Percentiles rank a stretch among this genome's conserved stretches.
Evolutionary conservation across 768 basidiomycete genomes (phyloP).

Genomic region (Asterophora lycoperdoides): DNA sequence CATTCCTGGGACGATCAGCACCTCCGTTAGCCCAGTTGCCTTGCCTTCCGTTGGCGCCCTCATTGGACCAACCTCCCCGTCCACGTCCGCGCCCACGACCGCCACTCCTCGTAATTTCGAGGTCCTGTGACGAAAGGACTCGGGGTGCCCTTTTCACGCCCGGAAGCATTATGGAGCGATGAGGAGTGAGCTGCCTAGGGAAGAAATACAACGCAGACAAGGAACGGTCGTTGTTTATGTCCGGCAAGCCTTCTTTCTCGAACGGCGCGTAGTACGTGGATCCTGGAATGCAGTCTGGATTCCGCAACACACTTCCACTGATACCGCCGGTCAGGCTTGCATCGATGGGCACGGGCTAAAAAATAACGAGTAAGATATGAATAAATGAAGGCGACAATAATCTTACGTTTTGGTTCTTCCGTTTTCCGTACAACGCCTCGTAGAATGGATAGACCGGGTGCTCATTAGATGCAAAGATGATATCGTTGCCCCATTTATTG

Average conservation of each 20-base stretch:
- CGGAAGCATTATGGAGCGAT: slow-evolving; percentile 78
- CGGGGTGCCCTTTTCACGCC: slow-evolving; percentile 59
- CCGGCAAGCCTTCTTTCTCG: slow-evolving; percentile 51
- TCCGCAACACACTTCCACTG: slow-evolving; percentile 73
- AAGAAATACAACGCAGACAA: slow-evolving; percentile 86
- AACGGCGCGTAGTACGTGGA: slow-evolving; percentile 85
- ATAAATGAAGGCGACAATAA: slow-evolving; percentile 12
- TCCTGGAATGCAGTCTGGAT: slow-evolving; percentile 87
- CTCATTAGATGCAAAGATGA: slow-evolving; percentile 78
- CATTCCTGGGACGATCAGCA: slow-evolving; percentile 36
- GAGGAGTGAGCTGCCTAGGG: slow-evolving; percentile 82
- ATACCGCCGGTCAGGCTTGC: slow-evolving; percentile 69
- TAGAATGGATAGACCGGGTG: slow-evolving; percentile 86
- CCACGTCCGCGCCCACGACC: slow-evolving; percentile 47
- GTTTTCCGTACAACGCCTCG: slow-evolving; percentile 86
- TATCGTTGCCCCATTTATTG: slow-evolving; percentile 81
- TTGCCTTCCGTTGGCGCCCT: slow-evolving; percentile 12
- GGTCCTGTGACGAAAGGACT: slow-evolving; percentile 63
- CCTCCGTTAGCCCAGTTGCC: slow-evolving; percentile 27
- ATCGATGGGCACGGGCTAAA: slow-evolving; percentile 73
- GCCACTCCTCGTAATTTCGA: slow-evolving; percentile 61
- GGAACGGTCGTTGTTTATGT: slow-evolving; percentile 84
- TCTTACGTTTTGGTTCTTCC: slow-evolving; percentile 72
- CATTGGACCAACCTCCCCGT: slow-evolving; percentile 35
- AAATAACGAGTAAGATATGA: background rate